A percentile compares a stretch with the other conserved stretches of the same genome.
Conservation (phyloP, 1,284 basidiomycete genomes). For the Cryptococcus deneoformans region DNA sequence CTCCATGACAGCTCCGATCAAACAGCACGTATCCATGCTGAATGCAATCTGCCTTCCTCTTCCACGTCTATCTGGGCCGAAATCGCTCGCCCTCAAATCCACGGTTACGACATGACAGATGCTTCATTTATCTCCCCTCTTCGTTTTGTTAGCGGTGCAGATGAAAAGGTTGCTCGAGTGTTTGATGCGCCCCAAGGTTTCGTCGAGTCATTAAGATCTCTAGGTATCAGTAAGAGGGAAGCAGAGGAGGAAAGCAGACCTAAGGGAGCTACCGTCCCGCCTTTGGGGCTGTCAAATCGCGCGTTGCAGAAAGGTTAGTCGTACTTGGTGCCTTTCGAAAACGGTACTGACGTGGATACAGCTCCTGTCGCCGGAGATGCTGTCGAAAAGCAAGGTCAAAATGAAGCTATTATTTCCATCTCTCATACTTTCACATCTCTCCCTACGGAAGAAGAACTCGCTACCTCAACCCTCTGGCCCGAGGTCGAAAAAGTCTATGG, state of each 20-base stretch:
- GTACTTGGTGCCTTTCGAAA: background rate
- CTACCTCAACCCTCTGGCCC: slow-evolving; percentile 88
- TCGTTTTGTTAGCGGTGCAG: slow-evolving; percentile 79
- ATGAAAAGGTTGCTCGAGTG: slow-evolving; percentile 87
- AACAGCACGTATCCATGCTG: slow-evolving; percentile 80
- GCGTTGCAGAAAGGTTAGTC: slow-evolving; percentile 71
- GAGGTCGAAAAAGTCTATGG: slow-evolving; percentile 97
- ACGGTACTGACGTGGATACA: background rate
- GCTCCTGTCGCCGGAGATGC: slow-evolving; percentile 36
- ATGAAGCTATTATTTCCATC: slow-evolving; percentile 46
- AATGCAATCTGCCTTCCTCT: slow-evolving; percentile 28
- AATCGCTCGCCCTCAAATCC: slow-evolving; percentile 83
- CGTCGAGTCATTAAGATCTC: slow-evolving; percentile 56
- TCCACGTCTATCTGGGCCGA: slow-evolving; percentile 69
- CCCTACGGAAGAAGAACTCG: slow-evolving; percentile 61
- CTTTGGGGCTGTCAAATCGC: slow-evolving; percentile 69
- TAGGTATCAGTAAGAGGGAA: slow-evolving; percentile 37
- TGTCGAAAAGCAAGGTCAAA: slow-evolving; percentile 28
- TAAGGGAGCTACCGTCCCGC: slow-evolving; percentile 67
- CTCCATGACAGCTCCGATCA: slow-evolving; percentile 67
- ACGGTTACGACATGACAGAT: slow-evolving; percentile 89
- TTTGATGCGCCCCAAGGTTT: slow-evolving; percentile 80
- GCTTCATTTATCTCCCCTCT: slow-evolving; percentile 70
- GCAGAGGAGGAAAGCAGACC: slow-evolving; percentile 25
- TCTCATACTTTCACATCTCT: slow-evolving; percentile 46